Conservation (phyloP, 345 rosid species). For the Lenwebbia sp. region DNA sequence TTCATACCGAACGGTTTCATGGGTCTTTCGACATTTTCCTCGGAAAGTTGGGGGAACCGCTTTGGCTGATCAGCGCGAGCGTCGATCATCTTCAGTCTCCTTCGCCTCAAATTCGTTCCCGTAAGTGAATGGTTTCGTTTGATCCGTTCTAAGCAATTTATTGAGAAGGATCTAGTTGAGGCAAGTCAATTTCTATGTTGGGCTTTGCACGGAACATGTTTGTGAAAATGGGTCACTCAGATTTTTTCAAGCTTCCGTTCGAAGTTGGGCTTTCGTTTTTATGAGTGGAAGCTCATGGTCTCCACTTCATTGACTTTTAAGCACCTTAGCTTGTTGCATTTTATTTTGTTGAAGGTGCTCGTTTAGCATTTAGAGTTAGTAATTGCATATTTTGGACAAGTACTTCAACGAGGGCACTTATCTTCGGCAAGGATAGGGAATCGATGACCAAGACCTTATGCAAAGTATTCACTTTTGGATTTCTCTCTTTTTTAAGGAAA, state of each 20-base stretch:
- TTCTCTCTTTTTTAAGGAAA: not conserved
- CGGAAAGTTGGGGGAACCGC: not conserved
- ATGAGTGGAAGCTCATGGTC: not conserved
- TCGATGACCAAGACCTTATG: not conserved
- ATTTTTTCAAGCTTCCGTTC: not conserved
- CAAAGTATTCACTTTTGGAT: not conserved
- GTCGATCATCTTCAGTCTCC: not conserved
- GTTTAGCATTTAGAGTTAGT: not conserved
- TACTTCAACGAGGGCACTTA: not conserved
- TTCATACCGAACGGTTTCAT: not conserved
- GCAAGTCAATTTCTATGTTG: not conserved
- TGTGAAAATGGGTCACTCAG: not conserved
- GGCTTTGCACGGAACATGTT: not conserved
- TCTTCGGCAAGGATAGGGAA: not conserved
- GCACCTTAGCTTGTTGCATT: not conserved
- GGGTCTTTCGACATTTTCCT: not conserved
- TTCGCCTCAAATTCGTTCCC: not conserved
- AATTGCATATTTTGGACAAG: not conserved
- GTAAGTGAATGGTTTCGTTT: not conserved
- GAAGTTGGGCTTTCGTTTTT: not conserved
- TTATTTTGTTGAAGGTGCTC: not conserved
- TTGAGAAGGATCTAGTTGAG: rapidly evolving
- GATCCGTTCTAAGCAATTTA: not conserved
- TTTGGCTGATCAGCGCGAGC: not conserved
- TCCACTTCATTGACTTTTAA: not conserved